A percentile compares a stretch with the other conserved stretches of the same genome.
Conservation (phyloP, 2,329 filamentous ascomycete species). For the Triangularia setosa region DNA sequence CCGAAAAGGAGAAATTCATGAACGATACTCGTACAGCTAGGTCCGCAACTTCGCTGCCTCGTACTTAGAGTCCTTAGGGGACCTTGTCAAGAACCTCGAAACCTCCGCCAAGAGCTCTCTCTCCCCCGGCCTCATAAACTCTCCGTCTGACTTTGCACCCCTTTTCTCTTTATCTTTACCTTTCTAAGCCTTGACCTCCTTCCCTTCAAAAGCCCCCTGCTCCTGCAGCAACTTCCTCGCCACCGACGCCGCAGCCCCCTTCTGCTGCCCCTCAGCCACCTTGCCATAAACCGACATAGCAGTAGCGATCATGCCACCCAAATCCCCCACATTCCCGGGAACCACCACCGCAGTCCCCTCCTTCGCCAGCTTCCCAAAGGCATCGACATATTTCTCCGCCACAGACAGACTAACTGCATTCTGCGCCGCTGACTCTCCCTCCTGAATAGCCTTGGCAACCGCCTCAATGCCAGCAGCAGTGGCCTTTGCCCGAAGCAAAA, state of each 20-base stretch:
- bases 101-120: background rate
- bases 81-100: background rate
- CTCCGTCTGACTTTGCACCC: background rate
- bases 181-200: background rate
- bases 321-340: slow-evolving; percentile 93
- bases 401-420: slow-evolving; percentile 82
- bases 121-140: background rate
- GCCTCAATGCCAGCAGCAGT: slow-evolving; percentile 86
- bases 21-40: background rate
- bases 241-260: slow-evolving; percentile 55
- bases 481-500: slow-evolving; percentile 76
- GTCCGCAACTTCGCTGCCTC: background rate
- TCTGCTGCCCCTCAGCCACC: slow-evolving; percentile 75
- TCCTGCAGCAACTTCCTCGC: slow-evolving; percentile 31
- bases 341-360: slow-evolving; percentile 95
- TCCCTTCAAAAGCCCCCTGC: slow-evolving; percentile 1
- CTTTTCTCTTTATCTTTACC: background rate
- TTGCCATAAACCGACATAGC: slow-evolving; percentile 95
- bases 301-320: slow-evolving; percentile 93
- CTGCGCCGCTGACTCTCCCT: slow-evolving; percentile 72
- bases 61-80: background rate
- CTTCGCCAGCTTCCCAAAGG: slow-evolving; percentile 86
- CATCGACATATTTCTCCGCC: slow-evolving; percentile 94
- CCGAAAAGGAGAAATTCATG: background rate
- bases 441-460: slow-evolving; percentile 70